Base-by-base conservation (phyloP, 2,329 filamentous ascomycete genomes). In the Phialophora macrospora region DNA sequence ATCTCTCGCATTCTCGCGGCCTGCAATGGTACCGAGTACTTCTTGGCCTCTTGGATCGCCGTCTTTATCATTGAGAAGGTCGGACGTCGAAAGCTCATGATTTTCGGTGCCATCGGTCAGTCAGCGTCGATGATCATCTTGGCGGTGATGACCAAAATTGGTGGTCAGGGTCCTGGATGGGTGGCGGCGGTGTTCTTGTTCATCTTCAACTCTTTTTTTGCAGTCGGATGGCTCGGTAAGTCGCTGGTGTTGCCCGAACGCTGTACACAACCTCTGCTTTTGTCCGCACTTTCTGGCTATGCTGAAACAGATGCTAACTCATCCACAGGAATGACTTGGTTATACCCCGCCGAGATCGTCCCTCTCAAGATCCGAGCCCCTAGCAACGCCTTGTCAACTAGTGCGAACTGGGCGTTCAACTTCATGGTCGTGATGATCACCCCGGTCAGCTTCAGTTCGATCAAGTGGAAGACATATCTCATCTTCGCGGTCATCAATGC, bases 341-440 rank as follows among this genome's bases (percentile, higher is more conserved):
- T 78, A 0, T 75, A 78, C 83, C 69, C 69, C 64, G 75, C 76
- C 63, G 80, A 82, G 70, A 74, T 82, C 65, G 81, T 80, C 65
- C 80, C 80, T n/a, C 74, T 78, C 9, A 80, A 82, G 66, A 88
- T 86, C 56, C 83, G 86, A 67, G 86, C 84, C 14, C 85, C 86
- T 14, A 85, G 86, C 57, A 89, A 89, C 72, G 88, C 88, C 1
- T 77, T 89, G 44, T 84, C 85, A 2, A 90, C 63, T 74, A 86
- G 89, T 2, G 87, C 87, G 0, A 93, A 93, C 78, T 93, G 91
- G 91, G 77, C 78, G 24, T 91, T 88, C 87, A 91, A 92, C 76
- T 93, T 93, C 77, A 78, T 90, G 74, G 82, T 91, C 68, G 86
- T 86, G 84, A 93, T 93, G 83, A 92, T 93, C 81, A 92, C 91